Evolutionary conservation across 1,284 basidiomycete genomes (phyloP).

Genomic region (Anthracocystis panici-leucophaei): DNA sequence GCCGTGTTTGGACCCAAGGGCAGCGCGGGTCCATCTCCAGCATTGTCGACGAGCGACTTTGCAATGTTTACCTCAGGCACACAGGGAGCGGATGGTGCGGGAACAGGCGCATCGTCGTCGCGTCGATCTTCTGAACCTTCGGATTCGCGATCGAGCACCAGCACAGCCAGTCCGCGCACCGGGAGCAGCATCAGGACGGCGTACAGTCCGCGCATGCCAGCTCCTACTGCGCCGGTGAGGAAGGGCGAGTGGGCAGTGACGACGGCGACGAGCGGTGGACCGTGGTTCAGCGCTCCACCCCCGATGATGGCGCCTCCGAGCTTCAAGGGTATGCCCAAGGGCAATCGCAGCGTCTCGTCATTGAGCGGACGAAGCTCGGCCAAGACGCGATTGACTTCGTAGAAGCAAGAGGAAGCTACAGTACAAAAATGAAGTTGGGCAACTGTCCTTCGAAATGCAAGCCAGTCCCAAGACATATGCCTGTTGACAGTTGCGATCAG

Average conservation of each 20-base stretch:
- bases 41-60: conserved; percentile 43
- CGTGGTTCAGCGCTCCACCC: conserved; percentile 52
- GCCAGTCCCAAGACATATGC: not conserved
- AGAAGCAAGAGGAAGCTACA: not conserved
- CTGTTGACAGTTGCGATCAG: not conserved
- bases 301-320: conserved; percentile 28
- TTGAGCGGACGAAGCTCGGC: conserved; percentile 37
- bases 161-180: conserved; percentile 45
- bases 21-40: conserved; percentile 25
- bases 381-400: conserved; percentile 31
- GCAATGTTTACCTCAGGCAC: conserved; percentile 30
- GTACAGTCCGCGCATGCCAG: conserved; percentile 31
- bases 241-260: conserved; percentile 48
- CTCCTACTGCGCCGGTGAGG: conserved; percentile 22
- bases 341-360: conserved; percentile 33
- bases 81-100: conserved; percentile 1
- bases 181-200: conserved; percentile 36
- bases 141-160: conserved; percentile 38
- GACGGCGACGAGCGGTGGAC: conserved; percentile 40
- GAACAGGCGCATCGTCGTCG: conserved; percentile 8
- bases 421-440: not conserved
- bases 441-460: not conserved
- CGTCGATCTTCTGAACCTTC: conserved; percentile 26
- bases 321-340: conserved; percentile 25
- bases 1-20: conserved; percentile 55